phyloP scores from a whole-genome alignment of 768 basidiomycete genomes.

The Saitozyma sp. region DNA sequence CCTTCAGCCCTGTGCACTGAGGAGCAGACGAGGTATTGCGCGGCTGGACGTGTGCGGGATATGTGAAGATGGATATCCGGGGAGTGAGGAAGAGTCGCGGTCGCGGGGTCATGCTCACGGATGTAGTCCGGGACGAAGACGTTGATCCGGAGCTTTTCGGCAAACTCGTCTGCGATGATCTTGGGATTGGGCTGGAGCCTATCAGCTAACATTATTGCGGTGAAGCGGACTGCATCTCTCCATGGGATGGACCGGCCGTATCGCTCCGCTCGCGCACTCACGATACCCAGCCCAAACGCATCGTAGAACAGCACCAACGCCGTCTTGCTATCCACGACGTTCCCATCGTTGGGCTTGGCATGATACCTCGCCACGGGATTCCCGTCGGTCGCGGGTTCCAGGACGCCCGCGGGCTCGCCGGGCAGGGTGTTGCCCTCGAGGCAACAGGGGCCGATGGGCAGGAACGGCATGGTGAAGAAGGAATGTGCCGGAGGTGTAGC shows the following conservation, averaged over 20 bases:
- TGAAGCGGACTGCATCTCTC: no score
- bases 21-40: no score
- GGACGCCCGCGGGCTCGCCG: conserved; percentile 23
- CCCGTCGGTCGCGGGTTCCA: conserved; percentile 7
- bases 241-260: no score
- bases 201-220: no score
- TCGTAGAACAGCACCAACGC: conserved; percentile 31
- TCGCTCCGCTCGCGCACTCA: conserved; percentile 8
- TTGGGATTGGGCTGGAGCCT: conserved; percentile 30
- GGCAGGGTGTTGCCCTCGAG: conserved; percentile 22
- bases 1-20: no score
- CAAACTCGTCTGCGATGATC: conserved; percentile 36
- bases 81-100: no score
- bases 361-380: conserved; percentile 27
- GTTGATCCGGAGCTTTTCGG: conserved; percentile 26
- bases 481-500: no score
- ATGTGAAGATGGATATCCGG: no score
- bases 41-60: no score
- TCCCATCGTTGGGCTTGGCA: conserved; percentile 21
- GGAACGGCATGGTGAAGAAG: conserved; percentile 20
- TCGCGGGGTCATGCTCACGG: conserved; percentile 17
- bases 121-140: conserved; percentile 43
- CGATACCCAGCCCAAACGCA: conserved; percentile 23
- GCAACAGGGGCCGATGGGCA: conserved; percentile 29
- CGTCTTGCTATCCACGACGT: conserved; percentile 15